Evolutionary conservation across 768 basidiomycete species (phyloP), one percentile per base, ranked within the genome.

Genomic region (Pisolithus tinctorius): DNA sequence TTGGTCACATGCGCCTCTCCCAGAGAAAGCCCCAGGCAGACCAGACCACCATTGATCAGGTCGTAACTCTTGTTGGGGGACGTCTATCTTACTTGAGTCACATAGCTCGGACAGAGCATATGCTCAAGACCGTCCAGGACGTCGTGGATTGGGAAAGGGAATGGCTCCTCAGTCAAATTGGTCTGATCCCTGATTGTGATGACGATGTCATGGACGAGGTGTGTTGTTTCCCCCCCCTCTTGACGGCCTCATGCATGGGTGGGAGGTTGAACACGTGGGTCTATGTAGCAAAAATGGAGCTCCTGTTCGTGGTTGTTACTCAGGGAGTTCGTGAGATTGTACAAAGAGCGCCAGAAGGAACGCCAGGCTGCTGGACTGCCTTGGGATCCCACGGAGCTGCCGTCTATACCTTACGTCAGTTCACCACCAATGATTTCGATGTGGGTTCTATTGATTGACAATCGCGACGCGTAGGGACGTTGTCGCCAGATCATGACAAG

Each of bases 171-270:
- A 86, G 83, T 60, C 84, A 85, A 64, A 85, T 90, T 40, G 88
- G 74, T 3, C 72, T 91, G 45, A 92, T 93, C 52, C 78, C 80
- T 7, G 89, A 89, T 61, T 84, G 81, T 60, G 89, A 92, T 64
- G 87, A 89, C 68, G 86, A 88, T 60, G 82, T 88, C 51, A 89
- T 88, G 90, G 91, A 93, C 66, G 92, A 92, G 75, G 87, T 87
- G 58, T 55, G 72, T 64, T 43, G 49, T 27, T 13, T 49, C 7
- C 31, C 40, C 40, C 37, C n/a, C 6, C n/a, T 14, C 14, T 47
- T 55, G 50, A 20, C 31, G 37, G 41, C 4, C 36, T 37, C 42
- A 47, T 40, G 51, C 48, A 25, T 44, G 30, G 16, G 8, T 27
- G 26, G 26, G 13, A 4, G 27, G 6, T 29, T 40, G 42, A 43